Evolutionary conservation across 2,329 filamentous ascomycete genomes (phyloP).

Genomic region (Trematosphaeria pertusa): DNA sequence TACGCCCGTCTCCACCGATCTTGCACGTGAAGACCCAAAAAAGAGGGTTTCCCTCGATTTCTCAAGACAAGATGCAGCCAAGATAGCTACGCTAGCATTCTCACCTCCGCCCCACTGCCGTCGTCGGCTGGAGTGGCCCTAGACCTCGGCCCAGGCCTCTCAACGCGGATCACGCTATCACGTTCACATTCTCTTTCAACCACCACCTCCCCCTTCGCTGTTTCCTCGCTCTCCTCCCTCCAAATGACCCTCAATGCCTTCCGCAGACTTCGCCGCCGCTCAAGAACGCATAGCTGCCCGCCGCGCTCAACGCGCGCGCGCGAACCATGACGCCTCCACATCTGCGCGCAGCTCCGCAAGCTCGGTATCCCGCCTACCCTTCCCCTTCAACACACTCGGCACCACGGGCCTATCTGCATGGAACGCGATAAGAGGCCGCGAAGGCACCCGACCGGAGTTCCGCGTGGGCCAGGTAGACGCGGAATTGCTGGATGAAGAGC

Average conservation of each 20-base stretch:
- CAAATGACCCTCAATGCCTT: slow-evolving; percentile 43
- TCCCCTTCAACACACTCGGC: slow-evolving; percentile 67
- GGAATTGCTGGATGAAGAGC: slow-evolving; percentile 91
- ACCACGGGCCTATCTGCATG: slow-evolving; percentile 62
- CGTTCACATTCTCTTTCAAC: slow-evolving; percentile 7
- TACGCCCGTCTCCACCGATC: not conserved
- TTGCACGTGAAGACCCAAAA: no score
- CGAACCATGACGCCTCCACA: slow-evolving; percentile 59
- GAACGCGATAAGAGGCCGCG: slow-evolving; percentile 74
- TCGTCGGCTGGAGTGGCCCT: slow-evolving; percentile 8
- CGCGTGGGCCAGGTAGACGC: slow-evolving; percentile 96
- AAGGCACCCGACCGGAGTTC: slow-evolving; percentile 84
- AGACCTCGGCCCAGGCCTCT: slow-evolving; percentile 38
- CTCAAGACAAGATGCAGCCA: no score
- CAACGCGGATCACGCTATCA: slow-evolving; percentile 31
- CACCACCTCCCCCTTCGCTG: slow-evolving; percentile 1
- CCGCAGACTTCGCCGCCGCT: slow-evolving; percentile 81
- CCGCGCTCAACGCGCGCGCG: slow-evolving; percentile 75
- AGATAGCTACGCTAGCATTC: no score
- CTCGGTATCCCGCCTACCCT: slow-evolving; percentile 50
- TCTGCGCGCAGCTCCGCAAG: slow-evolving; percentile 51
- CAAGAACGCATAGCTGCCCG: slow-evolving; percentile 86
- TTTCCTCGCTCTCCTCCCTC: not conserved
- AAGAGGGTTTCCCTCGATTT: no score
- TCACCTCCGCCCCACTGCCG: not conserved